Evolutionary conservation across 345 rosid genomes (phyloP), one percentile per base, ranked within the genome.

Genomic region (Eucalyptus pauciflora): DNA sequence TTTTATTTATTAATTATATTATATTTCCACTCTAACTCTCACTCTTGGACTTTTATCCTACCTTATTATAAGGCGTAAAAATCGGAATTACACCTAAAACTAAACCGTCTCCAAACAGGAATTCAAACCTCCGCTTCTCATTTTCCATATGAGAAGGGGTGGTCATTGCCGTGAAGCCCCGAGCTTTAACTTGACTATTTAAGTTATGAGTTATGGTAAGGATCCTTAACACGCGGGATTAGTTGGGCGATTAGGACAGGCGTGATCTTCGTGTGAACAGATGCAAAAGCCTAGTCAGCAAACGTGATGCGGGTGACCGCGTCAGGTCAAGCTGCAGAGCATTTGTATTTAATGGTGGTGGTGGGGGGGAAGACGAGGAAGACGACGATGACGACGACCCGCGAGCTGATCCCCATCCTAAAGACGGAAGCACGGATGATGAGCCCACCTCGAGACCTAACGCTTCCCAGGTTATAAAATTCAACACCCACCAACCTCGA

Each of bases 11-110:
- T 9, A 52, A 7, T 7, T 2, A 18, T 52, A 52, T 7, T 52
- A 3, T 52, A 52, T 0, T 52, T 7, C 7, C 2, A 52, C 0
- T 7, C 1, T 52, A 52, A 52, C 0, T 20, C 0, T 18, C 5
- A 20, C 3, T 52, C 20, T 52, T 0, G 8, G 0, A 52, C 1
- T 52, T 52, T 18, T 8, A 52, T 18, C 3, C 18, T 7, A 52
- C 1, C 2, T 52, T 8, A 0, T 52, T 3, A 0, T 3, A 1
- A 7, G 4, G 4, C 2, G 5, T 18, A 0, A 52, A 52, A 52
- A 52, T 52, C 5, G 58, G 4, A 20, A 52, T 8, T 10, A 18
- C 0, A 52, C 5, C 2, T 52, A 18, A 52, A 52, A 52, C 2
- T 52, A 52, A 1, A 52, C 8, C 4, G 2, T 18, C 58, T 18